Conservation (phyloP, 805 yeast species). For the Schwanniomyces yamadae region DNA sequence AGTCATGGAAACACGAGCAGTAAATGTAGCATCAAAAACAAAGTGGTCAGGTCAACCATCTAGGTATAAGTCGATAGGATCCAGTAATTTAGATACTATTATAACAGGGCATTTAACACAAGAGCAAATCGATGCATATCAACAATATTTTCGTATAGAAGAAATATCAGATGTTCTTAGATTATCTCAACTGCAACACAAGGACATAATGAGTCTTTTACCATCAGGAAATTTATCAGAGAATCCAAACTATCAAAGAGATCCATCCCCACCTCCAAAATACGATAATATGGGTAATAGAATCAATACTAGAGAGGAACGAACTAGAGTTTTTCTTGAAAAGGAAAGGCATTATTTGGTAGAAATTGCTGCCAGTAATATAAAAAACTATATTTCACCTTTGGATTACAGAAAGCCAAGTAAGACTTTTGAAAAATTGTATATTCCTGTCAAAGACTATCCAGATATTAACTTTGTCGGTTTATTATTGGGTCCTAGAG, state of each 20-base stretch:
- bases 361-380: conserved; percentile 65
- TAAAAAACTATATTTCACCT: conserved; percentile 83
- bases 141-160: conserved; percentile 68
- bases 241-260: conserved; percentile 43
- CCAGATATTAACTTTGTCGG: conserved; percentile 96
- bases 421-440: conserved; percentile 75
- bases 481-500: conserved; percentile 89
- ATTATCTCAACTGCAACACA: conserved; percentile 22
- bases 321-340: conserved; percentile 62
- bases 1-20: not conserved
- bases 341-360: conserved; percentile 78
- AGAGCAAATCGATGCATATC: conserved; percentile 80
- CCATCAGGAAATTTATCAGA: conserved; percentile 35
- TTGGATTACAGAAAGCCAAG: conserved; percentile 68
- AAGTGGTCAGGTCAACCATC: conserved; percentile 35
- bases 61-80: conserved; percentile 22
- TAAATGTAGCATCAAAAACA: conserved; percentile 14
- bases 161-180: conserved; percentile 68
- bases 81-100: conserved; percentile 27
- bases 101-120: conserved; percentile 45
- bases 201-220: conserved; percentile 45
- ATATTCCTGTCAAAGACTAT: conserved; percentile 79
- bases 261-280: conserved; percentile 91
- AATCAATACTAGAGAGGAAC: conserved; percentile 75
- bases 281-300: conserved; percentile 84